These are phyloP conservation scores for Oryza punctata DNA, from an alignment of 176 grass and related monocot genomes.

Conservation along the genomic window DNA sequence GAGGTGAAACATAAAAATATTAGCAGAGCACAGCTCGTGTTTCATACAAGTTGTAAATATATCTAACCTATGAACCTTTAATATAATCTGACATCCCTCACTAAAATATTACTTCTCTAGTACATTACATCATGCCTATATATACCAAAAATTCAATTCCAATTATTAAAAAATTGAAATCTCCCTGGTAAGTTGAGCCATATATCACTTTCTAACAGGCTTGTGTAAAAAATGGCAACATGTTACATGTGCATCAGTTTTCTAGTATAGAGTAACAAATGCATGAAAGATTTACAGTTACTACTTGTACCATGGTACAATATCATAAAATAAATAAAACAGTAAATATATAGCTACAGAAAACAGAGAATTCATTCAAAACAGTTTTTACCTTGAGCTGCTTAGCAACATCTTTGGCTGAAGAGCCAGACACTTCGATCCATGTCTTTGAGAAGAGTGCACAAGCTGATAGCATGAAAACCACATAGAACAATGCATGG, in stretches of 20 bases:
- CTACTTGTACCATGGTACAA: neutral
- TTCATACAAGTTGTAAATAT: neutral
- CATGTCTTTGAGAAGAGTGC: conserved; percentile 89
- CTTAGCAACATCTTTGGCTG: conserved; percentile 62
- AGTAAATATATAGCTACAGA: neutral
- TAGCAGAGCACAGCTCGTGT: neutral
- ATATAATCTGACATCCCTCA: neutral
- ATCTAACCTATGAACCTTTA: neutral
- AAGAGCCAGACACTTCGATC: conserved; percentile 73
- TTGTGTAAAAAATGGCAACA: neutral
- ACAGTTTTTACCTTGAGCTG: conserved; percentile 61
- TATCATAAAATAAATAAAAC: neutral
- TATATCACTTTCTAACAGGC: neutral
- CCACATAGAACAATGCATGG: conserved; percentile 64
- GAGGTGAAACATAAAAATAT: neutral
- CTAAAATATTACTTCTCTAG: too few species aligned
- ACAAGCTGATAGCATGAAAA: conserved; percentile 86
- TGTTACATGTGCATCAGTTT: neutral
- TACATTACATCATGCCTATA: neutral
- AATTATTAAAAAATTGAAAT: too few species aligned
- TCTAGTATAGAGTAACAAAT: neutral
- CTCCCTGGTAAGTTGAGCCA: neutral
- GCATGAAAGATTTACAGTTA: neutral
- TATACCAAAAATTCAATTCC: neutral
- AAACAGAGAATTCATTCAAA: neutral